Percentiles rank a stretch among this genome's conserved stretches.
These are phyloP conservation scores for Blastocystis sp. DNA, from an alignment of 352 stramenopile species.

Conservation along the genomic window DNA sequence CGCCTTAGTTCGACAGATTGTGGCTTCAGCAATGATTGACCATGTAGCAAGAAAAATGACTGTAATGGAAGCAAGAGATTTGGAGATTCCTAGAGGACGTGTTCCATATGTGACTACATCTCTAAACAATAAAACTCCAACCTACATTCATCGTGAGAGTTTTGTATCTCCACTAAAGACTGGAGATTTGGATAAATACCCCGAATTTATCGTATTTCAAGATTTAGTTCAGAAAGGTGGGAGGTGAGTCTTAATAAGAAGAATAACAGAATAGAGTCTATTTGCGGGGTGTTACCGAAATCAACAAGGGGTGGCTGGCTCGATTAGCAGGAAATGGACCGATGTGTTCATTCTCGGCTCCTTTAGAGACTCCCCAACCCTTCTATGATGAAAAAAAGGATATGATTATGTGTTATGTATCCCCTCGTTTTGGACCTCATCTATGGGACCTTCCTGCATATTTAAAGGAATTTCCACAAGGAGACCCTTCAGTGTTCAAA, in stretches of 20 bases:
- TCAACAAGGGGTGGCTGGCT: slow-evolving; percentile 69
- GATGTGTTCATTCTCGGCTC: slow-evolving; percentile 61
- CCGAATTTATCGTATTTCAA: slow-evolving; percentile 65
- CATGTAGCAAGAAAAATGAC: slow-evolving; percentile 70
- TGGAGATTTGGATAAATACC: slow-evolving; percentile 68
- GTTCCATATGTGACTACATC: slow-evolving; percentile 71
- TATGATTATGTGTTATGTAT: slow-evolving; percentile 65
- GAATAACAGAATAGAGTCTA: slow-evolving; percentile 34
- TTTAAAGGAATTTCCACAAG: background rate
- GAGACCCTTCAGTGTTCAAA: slow-evolving; percentile 73
- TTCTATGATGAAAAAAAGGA: slow-evolving; percentile 66
- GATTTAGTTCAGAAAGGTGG: slow-evolving; percentile 68
- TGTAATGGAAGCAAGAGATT: slow-evolving; percentile 47
- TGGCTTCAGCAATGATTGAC: slow-evolving; percentile 69
- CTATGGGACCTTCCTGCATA: slow-evolving; percentile 69
- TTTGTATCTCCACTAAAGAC: slow-evolving; percentile 60
- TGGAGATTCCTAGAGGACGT: slow-evolving; percentile 5
- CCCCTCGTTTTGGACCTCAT: slow-evolving; percentile 67
- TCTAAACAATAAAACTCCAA: slow-evolving; percentile 23
- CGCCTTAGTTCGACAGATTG: slow-evolving; percentile 65
- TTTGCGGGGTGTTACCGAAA: slow-evolving; percentile 67
- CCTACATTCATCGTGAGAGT: slow-evolving; percentile 70
- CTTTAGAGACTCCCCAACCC: slow-evolving; percentile 65
- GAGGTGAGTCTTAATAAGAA: background rate
- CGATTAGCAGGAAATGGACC: slow-evolving; percentile 62